Conservation (phyloP, 352 stramenopile species). For the Globisporangium iwayamae region DNA sequence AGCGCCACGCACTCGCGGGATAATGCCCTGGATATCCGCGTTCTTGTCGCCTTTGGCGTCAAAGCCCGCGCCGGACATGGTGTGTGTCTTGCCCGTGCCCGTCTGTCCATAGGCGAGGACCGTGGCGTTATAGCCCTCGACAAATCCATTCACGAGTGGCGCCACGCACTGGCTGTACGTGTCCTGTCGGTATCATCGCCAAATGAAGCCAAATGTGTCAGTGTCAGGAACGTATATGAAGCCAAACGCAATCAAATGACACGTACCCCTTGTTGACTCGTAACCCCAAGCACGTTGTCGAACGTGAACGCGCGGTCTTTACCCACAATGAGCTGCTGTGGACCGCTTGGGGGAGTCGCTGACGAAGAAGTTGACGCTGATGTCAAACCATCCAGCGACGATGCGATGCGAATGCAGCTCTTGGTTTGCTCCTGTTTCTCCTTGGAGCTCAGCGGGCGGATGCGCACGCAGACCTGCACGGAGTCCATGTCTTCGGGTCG, state of each 20-base stretch:
- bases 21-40: slow-evolving; percentile 71
- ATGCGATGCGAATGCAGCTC: slow-evolving; percentile 66
- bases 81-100: slow-evolving; percentile 94
- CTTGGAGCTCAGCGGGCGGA: slow-evolving; percentile 60
- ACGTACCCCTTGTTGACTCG: slow-evolving; percentile 59
- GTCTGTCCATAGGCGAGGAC: slow-evolving; percentile 86
- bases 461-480: slow-evolving; percentile 74
- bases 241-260: neutral
- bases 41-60: slow-evolving; percentile 56
- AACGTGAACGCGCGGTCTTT: slow-evolving; percentile 89
- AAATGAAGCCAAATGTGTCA: neutral
- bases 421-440: slow-evolving; percentile 70
- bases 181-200: slow-evolving; percentile 25
- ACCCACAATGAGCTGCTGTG: slow-evolving; percentile 76
- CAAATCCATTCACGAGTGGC: slow-evolving; percentile 70
- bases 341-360: slow-evolving; percentile 1
- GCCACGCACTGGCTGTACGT: slow-evolving; percentile 69
- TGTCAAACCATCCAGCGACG: slow-evolving; percentile 44
- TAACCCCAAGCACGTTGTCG: slow-evolving; percentile 80
- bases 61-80: slow-evolving; percentile 82
- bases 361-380: slow-evolving; percentile 24
- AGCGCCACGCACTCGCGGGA: slow-evolving; percentile 60
- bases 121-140: slow-evolving; percentile 82
- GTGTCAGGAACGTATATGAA: neutral
- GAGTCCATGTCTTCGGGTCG: slow-evolving; percentile 44